Evolutionary conservation across 1,284 basidiomycete species (phyloP).

Genomic region (Ceratobasidium sp.): DNA sequence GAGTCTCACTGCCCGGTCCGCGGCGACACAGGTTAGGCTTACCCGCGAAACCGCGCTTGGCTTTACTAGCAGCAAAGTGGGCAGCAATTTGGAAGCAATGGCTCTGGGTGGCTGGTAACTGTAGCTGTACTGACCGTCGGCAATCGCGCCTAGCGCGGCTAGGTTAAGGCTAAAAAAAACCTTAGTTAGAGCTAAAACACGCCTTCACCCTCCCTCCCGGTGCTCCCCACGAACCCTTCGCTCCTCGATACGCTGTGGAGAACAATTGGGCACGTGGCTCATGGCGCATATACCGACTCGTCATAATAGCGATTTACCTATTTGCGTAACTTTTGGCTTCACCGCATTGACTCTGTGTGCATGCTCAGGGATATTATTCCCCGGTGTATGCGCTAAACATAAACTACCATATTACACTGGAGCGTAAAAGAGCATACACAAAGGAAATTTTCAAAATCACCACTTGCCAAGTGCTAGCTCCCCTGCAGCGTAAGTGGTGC

Average conservation of each 20-base stretch:
- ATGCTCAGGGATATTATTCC: neutral
- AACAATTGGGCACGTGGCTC: neutral
- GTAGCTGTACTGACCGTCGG: neutral
- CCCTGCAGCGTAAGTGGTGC: constrained; percentile 10
- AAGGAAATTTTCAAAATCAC: neutral
- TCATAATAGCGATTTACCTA: neutral
- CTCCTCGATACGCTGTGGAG: neutral
- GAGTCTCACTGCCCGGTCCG: constrained; percentile 9
- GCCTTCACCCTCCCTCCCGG: neutral
- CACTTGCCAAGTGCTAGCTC: constrained; percentile 37
- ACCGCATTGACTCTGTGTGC: constrained; percentile 1
- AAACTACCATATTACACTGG: neutral
- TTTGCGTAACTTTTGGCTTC: constrained; percentile 1
- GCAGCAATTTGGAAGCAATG: constrained; percentile 11
- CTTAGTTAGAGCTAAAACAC: no score
- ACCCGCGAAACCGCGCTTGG: constrained; percentile 15
- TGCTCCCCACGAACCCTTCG: neutral
- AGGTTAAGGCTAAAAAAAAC: no score
- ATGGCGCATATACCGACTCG: constrained; percentile 1
- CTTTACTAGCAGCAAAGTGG: constrained; percentile 20
- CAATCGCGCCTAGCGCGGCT: no score
- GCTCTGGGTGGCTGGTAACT: constrained; percentile 10
- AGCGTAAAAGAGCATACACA: neutral
- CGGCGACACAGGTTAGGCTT: constrained; percentile 24
- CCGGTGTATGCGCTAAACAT: neutral